Conservation (phyloP, 129 eudicot genomes). For the Cynara cardunculus region DNA sequence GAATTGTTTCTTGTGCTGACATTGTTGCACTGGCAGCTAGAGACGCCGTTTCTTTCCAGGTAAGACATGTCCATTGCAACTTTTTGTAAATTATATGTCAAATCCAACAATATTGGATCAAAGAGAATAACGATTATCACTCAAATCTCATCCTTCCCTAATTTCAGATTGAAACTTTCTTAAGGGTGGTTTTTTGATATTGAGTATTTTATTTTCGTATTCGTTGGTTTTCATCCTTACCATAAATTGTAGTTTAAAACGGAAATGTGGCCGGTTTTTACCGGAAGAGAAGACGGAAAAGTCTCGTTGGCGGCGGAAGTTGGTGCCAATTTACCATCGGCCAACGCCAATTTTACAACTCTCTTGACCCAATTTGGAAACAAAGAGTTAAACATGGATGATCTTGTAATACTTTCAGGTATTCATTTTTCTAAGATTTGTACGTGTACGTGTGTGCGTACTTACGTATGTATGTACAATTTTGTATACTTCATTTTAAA, state of each 20-base stretch:
- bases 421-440: neutral
- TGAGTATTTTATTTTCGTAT: too few species aligned
- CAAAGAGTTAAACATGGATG: slow-evolving; percentile 34
- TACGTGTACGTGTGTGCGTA: neutral
- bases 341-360: slow-evolving; percentile 43
- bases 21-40: slow-evolving; percentile 51
- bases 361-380: slow-evolving; percentile 26
- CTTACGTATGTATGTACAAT: too few species aligned
- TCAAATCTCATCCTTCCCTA: neutral
- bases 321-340: slow-evolving; percentile 42
- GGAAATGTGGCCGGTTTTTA: slow-evolving; percentile 52
- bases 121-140: neutral
- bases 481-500: neutral
- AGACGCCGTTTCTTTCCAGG: slow-evolving; percentile 56
- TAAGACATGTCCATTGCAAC: slow-evolving; percentile 4
- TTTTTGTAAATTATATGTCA: neutral
- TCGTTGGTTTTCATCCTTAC: neutral
- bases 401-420: slow-evolving; percentile 66
- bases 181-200: neutral
- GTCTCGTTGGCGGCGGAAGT: slow-evolving; percentile 47
- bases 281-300: slow-evolving; percentile 64
- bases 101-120: neutral
- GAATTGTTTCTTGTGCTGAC: slow-evolving; percentile 42
- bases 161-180: too few species aligned
- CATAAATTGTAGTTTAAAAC: slow-evolving; percentile 28